Base-by-base conservation (phyloP, 129 eudicot genomes). In the Sambucus nigra region DNA sequence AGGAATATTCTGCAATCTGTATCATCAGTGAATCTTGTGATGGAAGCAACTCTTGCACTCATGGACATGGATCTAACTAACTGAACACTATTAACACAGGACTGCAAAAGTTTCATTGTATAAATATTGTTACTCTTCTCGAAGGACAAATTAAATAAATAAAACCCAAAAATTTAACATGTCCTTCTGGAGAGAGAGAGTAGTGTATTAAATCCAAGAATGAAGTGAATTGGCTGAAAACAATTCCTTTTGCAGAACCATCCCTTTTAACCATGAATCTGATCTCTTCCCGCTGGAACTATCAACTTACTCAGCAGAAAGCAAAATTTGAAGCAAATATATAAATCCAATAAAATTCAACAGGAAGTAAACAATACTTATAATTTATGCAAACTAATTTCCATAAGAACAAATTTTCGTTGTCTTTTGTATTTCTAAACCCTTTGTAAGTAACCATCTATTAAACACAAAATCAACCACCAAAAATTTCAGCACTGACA, bases 201-300 rank as follows among this genome's bases (percentile, higher is more conserved):
- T 80, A 80, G 55, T 42, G 74, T 60, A 84, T 84, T 42, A 84
- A 71, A 72, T 84, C 89, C 62, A 84, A 58, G 63, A 84, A 84
- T 39, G 94, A 80, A 32, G 94, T 77, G 57, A 77, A 84, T 58
- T 84, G 94, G 67, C 94, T 84, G 60, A 84, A 84, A 38, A 84
- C 86, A 12, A 84, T 77, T 65, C 86, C 94, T 72, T 84, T 84
- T 4, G 94, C 94, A 51, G 89, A 80, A 55, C 86, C 94, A 69
- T 89, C 98, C 66, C 78, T 81, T 72, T 89, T 95, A 52, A 85
- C 67, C 98, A 89, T 89, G 53, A 53, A 78, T 59, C 98, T 71
- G 38, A 85, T 84, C 70, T 89, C 98, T 78, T 89, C 98, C 75
- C 76, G 81, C 98, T 89, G 71, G 14, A n/a, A n/a, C n/a, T n/a